Conservation (phyloP, 345 rosid species). For the Camelina sativa region DNA sequence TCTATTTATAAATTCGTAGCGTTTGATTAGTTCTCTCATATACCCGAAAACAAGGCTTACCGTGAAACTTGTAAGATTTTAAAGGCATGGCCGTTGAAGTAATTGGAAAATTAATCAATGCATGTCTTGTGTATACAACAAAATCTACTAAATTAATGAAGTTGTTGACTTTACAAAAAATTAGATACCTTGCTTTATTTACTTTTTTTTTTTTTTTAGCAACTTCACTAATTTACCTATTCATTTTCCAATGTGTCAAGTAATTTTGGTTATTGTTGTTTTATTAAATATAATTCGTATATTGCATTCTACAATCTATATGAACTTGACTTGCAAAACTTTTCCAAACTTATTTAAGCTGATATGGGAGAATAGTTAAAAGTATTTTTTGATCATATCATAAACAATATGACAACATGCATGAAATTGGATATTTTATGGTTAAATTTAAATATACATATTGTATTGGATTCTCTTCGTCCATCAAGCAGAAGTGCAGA, state of each 20-base stretch:
- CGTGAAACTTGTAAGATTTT: not conserved
- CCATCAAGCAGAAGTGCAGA: conserved; percentile 9
- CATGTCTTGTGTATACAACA: conserved; percentile 19
- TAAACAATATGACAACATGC: conserved; percentile 28
- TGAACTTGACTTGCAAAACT: conserved; percentile 30
- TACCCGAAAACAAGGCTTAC: conserved; percentile 14
- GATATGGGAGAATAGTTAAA: conserved; percentile 3
- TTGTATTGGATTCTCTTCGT: conserved; percentile 18
- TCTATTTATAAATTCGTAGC: conserved; percentile 1
- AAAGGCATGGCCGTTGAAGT: conserved; percentile 40
- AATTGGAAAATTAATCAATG: conserved; percentile 38
- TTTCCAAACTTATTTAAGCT: conserved; percentile 25
- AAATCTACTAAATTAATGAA: no score
- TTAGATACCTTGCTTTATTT: conserved; percentile 13
- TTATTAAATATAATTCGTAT: not conserved
- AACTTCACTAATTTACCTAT: conserved; percentile 1
- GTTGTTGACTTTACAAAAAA: no score
- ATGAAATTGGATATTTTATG: conserved; percentile 3
- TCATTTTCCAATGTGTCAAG: not conserved
- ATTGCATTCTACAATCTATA: not conserved
- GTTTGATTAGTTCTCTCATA: not conserved
- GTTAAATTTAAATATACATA: not conserved
- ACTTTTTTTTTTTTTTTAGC: not conserved
- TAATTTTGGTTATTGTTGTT: not conserved
- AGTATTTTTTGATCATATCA: conserved; percentile 24